These are phyloP conservation scores for Populus hybrid DNA, from an alignment of 441 rosid genomes.

Conservation along the genomic window DNA sequence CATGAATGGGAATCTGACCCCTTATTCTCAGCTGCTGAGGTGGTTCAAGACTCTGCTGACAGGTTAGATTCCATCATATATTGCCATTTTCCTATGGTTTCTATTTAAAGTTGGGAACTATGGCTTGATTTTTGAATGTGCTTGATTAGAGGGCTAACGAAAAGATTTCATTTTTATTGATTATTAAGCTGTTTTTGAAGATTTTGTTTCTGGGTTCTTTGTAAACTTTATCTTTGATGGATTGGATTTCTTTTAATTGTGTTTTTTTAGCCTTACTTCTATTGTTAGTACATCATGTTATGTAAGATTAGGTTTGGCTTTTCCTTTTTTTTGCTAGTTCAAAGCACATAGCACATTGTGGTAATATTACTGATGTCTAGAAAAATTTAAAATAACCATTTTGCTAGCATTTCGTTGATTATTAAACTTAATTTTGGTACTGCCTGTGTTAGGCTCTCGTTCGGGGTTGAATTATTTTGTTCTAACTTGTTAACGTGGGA, in stretches of 20 bases:
- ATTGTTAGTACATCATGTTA: background rate
- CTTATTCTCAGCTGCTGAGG: slow-evolving; percentile 63
- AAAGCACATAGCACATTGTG: background rate
- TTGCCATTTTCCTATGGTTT: background rate
- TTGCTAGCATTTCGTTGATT: background rate
- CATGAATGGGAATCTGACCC: slow-evolving; percentile 66
- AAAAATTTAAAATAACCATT: background rate
- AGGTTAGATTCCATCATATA: slow-evolving; percentile 26
- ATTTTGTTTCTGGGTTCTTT: slow-evolving; percentile 2
- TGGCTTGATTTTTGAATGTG: background rate
- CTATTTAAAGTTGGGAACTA: background rate
- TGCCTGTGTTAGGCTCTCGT: background rate
- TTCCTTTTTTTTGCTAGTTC: background rate
- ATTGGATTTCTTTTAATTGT: background rate
- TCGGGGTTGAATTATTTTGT: background rate
- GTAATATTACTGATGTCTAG: background rate
- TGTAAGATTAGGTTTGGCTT: background rate
- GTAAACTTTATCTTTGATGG: background rate
- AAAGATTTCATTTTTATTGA: background rate
- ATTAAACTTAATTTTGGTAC: background rate
- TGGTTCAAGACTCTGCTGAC: slow-evolving; percentile 64
- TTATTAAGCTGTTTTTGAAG: background rate
- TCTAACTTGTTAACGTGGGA: background rate
- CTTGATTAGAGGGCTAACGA: background rate
- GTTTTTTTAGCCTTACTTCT: background rate